phyloP scores from a whole-genome alignment of 2,329 filamentous ascomycete genomes.

The Fusarium sp. region DNA sequence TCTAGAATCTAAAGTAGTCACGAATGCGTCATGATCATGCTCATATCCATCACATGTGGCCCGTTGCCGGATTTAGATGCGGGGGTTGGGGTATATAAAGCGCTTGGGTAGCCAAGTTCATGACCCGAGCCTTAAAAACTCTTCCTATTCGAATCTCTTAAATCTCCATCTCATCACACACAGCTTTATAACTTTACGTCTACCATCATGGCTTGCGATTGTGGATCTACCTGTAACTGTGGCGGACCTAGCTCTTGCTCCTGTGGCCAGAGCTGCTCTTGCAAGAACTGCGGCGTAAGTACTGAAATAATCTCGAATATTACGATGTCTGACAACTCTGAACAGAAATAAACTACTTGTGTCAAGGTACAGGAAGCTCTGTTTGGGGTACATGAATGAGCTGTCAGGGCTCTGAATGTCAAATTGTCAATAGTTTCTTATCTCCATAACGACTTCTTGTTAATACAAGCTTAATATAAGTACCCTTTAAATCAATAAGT shows the following conservation, averaged over 20 bases:
- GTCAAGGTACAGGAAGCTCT: accelerated
- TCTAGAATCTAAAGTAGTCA: background rate
- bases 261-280: slow-evolving; percentile 11
- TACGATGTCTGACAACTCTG: accelerated
- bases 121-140: background rate
- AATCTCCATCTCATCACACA: accelerated
- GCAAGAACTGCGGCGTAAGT: slow-evolving; percentile 22
- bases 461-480: accelerated
- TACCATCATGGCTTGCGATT: slow-evolving; percentile 11
- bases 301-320: accelerated
- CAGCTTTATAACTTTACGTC: background rate
- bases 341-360: background rate
- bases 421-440: background rate
- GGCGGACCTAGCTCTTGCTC: background rate
- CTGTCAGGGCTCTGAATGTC: accelerated
- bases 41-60: background rate
- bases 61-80: background rate
- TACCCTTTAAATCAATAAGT: accelerated
- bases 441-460: accelerated
- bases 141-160: no score
- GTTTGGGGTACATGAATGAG: no score
- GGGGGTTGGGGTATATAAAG: slow-evolving; percentile 18
- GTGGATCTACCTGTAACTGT: slow-evolving; percentile 14
- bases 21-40: slow-evolving; percentile 4
- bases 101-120: background rate